Conservation (phyloP, 306 rosid species). For the Prunus campanulata region DNA sequence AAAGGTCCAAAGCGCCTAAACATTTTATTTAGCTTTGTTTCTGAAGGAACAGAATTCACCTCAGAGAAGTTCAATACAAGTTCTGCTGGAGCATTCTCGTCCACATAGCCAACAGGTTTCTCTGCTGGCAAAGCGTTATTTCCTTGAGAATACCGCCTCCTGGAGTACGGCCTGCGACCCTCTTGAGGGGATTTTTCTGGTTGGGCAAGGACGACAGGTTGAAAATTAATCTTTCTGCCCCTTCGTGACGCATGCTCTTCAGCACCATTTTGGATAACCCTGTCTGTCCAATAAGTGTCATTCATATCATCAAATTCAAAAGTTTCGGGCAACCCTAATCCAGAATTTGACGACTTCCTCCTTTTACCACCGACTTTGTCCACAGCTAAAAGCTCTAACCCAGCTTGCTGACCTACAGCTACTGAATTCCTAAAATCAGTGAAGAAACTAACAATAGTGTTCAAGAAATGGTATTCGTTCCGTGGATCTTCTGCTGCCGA, state of each 20-base stretch:
- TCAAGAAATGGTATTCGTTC: constrained; percentile 39
- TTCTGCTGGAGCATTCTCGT: constrained; percentile 79
- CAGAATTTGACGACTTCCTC: constrained; percentile 38
- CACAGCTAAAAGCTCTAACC: constrained; percentile 30
- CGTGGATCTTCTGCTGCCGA: constrained; percentile 64
- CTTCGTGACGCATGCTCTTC: constrained; percentile 66
- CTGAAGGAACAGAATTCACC: constrained; percentile 77
- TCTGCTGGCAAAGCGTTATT: constrained; percentile 37
- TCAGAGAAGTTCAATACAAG: constrained; percentile 91
- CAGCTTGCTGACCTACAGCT: constrained; percentile 35
- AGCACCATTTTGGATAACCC: constrained; percentile 77
- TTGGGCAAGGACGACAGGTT: constrained; percentile 37
- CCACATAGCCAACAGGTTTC: constrained; percentile 65
- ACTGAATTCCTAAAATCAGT: constrained; percentile 78
- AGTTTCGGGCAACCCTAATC: constrained; percentile 53
- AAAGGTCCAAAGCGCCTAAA: constrained; percentile 94
- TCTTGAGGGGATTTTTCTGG: constrained; percentile 58
- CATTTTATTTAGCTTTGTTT: constrained; percentile 69
- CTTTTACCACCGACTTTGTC: constrained; percentile 57
- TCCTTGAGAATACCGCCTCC: constrained; percentile 57
- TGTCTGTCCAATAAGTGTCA: constrained; percentile 94
- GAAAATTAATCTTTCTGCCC: constrained; percentile 51
- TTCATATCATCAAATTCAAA: constrained; percentile 97
- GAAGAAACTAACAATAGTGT: constrained; percentile 63
- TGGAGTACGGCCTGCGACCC: constrained; percentile 62